Conservation (phyloP, 768 basidiomycete species). For the Pisolithus albus region DNA sequence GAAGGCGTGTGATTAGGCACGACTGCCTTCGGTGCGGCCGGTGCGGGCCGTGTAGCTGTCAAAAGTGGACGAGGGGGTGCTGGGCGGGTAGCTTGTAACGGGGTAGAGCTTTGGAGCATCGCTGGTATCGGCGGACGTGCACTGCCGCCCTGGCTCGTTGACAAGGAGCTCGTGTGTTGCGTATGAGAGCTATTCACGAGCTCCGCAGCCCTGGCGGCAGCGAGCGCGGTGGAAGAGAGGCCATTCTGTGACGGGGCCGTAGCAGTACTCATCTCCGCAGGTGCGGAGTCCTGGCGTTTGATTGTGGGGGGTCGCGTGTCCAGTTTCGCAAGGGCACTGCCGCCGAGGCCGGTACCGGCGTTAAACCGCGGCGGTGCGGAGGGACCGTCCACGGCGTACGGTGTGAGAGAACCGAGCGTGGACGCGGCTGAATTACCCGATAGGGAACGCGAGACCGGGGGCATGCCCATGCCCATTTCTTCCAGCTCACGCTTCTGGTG, state of each 20-base stretch:
- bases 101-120: slow-evolving; percentile 26
- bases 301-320: slow-evolving; percentile 29
- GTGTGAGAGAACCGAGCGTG: slow-evolving; percentile 31
- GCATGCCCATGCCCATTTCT: slow-evolving; percentile 39
- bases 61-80: slow-evolving; percentile 65
- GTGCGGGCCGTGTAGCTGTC: slow-evolving; percentile 48
- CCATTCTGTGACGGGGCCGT: slow-evolving; percentile 28
- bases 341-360: slow-evolving; percentile 88
- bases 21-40: slow-evolving; percentile 36
- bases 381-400: slow-evolving; percentile 27
- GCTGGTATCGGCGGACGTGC: slow-evolving; percentile 24
- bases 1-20: slow-evolving; percentile 51
- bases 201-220: slow-evolving; percentile 57
- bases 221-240: slow-evolving; percentile 37
- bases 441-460: slow-evolving; percentile 17
- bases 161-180: slow-evolving; percentile 35
- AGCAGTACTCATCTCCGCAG: slow-evolving; percentile 24
- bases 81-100: slow-evolving; percentile 52
- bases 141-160: slow-evolving; percentile 22
- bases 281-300: slow-evolving; percentile 43
- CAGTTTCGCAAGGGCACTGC: slow-evolving; percentile 42
- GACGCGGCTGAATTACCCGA: slow-evolving; percentile 14
- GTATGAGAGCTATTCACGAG: slow-evolving; percentile 49
- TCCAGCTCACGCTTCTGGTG: slow-evolving; percentile 94
- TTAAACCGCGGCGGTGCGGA: slow-evolving; percentile 76